Percentiles rank a stretch among this genome's conserved stretches.
phyloP scores from a whole-genome alignment of 108 stramenopile species.

The Craspedostauros australis region DNA sequence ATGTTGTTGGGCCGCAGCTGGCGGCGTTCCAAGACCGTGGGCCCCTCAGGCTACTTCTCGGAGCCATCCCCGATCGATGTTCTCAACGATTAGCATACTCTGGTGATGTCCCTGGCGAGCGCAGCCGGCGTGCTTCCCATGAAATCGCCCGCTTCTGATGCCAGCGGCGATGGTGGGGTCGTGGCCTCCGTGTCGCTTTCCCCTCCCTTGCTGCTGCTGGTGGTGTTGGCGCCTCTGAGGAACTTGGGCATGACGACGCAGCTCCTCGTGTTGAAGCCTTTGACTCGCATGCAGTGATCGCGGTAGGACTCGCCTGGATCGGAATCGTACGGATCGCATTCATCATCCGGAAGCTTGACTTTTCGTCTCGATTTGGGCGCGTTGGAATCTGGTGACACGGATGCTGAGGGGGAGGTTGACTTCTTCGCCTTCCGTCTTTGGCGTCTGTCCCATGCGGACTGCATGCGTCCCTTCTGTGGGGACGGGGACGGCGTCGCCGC shows the following conservation, averaged over 20 bases:
- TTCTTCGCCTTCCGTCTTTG: too few species aligned
- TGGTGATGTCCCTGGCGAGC: conserved; percentile 27
- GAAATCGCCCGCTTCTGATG: conserved; percentile 19
- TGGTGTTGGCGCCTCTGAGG: conserved; percentile 14
- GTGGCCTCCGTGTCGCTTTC: conserved; percentile 21
- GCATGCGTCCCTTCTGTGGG: conserved; percentile 6
- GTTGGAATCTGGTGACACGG: too few species aligned
- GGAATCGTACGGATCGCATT: conserved; percentile 51
- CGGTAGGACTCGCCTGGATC: conserved; percentile 60
- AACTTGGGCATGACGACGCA: conserved; percentile 42
- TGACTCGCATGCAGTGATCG: conserved; percentile 44
- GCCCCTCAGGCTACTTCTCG: conserved; percentile 40
- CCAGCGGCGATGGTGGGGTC: conserved; percentile 29
- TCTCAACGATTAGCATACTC: conserved; percentile 60
- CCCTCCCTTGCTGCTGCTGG: conserved; percentile 7
- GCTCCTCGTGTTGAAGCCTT: conserved; percentile 23
- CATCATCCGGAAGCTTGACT: too few species aligned
- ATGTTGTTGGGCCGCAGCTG: conserved; percentile 62
- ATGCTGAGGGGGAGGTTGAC: too few species aligned
- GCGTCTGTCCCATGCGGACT: too few species aligned
- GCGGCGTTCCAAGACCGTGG: conserved; percentile 51
- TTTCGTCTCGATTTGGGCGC: too few species aligned
- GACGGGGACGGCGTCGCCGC: conserved; percentile 35
- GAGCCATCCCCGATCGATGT: conserved; percentile 74
- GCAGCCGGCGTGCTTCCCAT: conserved; percentile 22